Percentiles rank a stretch among this genome's conserved stretches.
Conservation (phyloP, 768 basidiomycete genomes). For the Macrolepiota dolichaula region DNA sequence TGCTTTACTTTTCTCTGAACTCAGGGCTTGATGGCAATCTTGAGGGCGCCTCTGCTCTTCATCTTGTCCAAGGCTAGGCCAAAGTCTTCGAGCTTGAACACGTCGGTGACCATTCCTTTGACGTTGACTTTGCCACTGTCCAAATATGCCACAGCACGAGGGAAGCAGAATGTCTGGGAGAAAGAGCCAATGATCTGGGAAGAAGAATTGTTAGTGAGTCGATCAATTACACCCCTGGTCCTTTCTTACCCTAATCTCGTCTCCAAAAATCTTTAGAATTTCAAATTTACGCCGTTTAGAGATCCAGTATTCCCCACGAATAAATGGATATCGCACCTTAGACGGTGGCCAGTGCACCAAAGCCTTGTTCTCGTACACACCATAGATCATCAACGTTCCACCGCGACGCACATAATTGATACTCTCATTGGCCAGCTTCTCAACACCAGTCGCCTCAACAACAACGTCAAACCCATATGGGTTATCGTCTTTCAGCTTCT, state of each 20-base stretch:
- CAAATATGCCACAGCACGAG: conserved; percentile 84
- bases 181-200: conserved; percentile 84
- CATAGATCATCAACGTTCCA: conserved; percentile 85
- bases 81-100: conserved; percentile 66
- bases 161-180: conserved; percentile 88
- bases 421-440: conserved; percentile 81
- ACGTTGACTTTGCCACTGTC: conserved; percentile 82
- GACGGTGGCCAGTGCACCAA: conserved; percentile 83
- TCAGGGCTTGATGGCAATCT: conserved; percentile 60
- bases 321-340: conserved; percentile 58
- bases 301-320: background rate
- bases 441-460: conserved; percentile 65
- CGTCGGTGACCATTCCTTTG: conserved; percentile 69
- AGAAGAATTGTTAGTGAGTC: background rate
- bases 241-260: conserved; percentile 39
- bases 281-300: background rate
- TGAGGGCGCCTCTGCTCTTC: conserved; percentile 57
- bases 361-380: conserved; percentile 86
- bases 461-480: conserved; percentile 92
- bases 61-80: conserved; percentile 73
- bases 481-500: conserved; percentile 72
- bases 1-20: background rate
- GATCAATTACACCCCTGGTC: background rate
- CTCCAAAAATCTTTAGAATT: conserved; percentile 68
- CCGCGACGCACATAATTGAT: conserved; percentile 89